Evolutionary conservation across 1,284 basidiomycete species (phyloP), one percentile per base, ranked within the genome.

Genomic region (Leccinum subrobustum): DNA sequence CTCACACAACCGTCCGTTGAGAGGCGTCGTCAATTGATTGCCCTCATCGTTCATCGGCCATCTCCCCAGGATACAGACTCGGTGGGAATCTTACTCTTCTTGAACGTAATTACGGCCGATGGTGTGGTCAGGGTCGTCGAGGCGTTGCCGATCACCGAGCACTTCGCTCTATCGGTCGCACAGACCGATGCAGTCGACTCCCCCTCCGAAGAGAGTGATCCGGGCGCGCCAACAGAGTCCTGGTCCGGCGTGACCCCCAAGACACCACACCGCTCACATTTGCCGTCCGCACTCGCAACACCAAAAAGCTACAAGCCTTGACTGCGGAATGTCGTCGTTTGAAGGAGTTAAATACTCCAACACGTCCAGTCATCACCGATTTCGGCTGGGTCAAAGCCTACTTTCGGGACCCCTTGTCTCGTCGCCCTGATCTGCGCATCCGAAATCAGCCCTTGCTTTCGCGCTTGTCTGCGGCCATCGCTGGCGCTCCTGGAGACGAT

Each of bases 401-500:
- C 52, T 3, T 64, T 14, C 54, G 53, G 23, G 52, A 60, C 3
- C 31, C 50, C 5, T 54, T 77, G 2, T 67, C 76, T 9, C 68
- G 73, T 39, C 81, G 82, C 1, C 76, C 76, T 44, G 87, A 90
- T 73, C 75, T 90, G 20, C 82, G 87, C 27, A 60, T 76, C 37
- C 68, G 74, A 5, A 78, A 71, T 53, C 73, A 75, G 63, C 80
- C 84, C 1, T 63, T 86, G 35, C 74, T 82, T 63, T 67, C 74
- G 11, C 81, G 80, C 18, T 78, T 92, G 16, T 87, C 89, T 18
- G 65, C 75, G 3, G 82, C 86, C 1, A 77, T 76, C 66, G 87
- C 89, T 5, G 90, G 90, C 0, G 68, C 79, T 54, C 79, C 83
- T 25, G 84, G 82, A 7, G 82, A 89, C 64, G 89, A 91, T 60